phyloP scores from a whole-genome alignment of 305 asterid genomes.

The Salvia sclarea region DNA sequence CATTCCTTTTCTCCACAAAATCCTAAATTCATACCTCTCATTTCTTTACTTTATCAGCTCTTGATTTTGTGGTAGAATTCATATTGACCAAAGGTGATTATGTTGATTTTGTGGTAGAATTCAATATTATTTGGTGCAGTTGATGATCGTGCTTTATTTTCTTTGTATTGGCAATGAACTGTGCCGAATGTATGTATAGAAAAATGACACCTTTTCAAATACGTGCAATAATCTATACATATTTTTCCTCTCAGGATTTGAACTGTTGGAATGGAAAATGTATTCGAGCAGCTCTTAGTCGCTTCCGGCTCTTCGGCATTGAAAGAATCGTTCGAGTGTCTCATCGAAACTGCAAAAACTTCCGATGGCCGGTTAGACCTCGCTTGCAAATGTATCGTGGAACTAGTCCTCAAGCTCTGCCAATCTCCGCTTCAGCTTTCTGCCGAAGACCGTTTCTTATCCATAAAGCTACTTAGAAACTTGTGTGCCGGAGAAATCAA shows the following conservation, averaged over 20 bases:
- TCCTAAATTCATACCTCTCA: too few relatives aligned
- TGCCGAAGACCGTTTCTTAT: slow-evolving; percentile 44
- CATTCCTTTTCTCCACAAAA: too few relatives aligned
- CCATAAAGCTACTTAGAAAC: slow-evolving; percentile 74
- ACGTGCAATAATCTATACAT: slow-evolving; percentile 16
- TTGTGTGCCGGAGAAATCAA: slow-evolving; percentile 70
- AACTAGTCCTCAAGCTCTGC: slow-evolving; percentile 56
- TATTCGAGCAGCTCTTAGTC: slow-evolving; percentile 41
- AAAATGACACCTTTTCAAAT: too few relatives aligned
- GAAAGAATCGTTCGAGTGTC: slow-evolving; percentile 53
- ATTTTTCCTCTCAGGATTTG: slow-evolving; percentile 27
- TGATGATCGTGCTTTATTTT: too few relatives aligned
- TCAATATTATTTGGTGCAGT: too few relatives aligned
- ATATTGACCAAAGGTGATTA: too few relatives aligned
- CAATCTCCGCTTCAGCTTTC: slow-evolving; percentile 40
- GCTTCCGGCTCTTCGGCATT: slow-evolving; percentile 48
- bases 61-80: too few relatives aligned
- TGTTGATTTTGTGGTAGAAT: too few relatives aligned
- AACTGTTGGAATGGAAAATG: slow-evolving; percentile 26
- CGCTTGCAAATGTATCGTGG: slow-evolving; percentile 49
- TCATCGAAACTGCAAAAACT: slow-evolving; percentile 59
- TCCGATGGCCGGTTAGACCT: slow-evolving; percentile 61
- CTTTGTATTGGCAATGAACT: too few relatives aligned
- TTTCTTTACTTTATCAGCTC: too few relatives aligned
- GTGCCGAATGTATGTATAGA: too few relatives aligned